Evolutionary conservation across 768 basidiomycete genomes (phyloP).

Genomic region (Mycena pura): DNA sequence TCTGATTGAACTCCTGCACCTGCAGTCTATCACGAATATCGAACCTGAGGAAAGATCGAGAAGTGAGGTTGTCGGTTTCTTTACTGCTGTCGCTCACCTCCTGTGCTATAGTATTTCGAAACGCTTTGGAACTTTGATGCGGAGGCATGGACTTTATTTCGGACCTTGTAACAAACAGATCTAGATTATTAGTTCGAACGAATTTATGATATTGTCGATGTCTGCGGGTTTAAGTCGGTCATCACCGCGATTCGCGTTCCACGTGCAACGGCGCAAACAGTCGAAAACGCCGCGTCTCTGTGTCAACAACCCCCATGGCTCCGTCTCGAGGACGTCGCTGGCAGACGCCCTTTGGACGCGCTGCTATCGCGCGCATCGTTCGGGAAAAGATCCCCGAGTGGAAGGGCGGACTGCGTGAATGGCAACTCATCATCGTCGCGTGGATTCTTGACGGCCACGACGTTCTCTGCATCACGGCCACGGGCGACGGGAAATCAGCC

Average conservation of each 20-base stretch:
- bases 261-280: background rate
- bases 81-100: too few species aligned
- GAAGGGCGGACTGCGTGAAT: background rate
- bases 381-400: slow-evolving; percentile 5
- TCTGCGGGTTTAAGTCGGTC: too few species aligned
- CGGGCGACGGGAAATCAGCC: slow-evolving; percentile 16
- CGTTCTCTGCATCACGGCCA: slow-evolving; percentile 7
- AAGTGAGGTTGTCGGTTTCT: too few species aligned
- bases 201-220: too few species aligned
- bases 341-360: background rate
- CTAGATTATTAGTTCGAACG: too few species aligned
- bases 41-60: too few species aligned
- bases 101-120: too few species aligned
- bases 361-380: slow-evolving; percentile 3
- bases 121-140: too few species aligned
- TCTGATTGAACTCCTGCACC: too few species aligned
- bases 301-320: background rate
- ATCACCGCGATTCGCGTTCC: background rate
- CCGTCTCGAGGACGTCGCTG: background rate
- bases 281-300: background rate
- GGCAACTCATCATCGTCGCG: slow-evolving; percentile 16
- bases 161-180: too few species aligned
- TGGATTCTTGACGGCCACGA: slow-evolving; percentile 17
- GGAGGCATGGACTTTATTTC: too few species aligned
- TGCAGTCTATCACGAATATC: too few species aligned